phyloP scores from a whole-genome alignment of 2,329 filamentous ascomycete genomes.

The Seiridium cupressi region DNA sequence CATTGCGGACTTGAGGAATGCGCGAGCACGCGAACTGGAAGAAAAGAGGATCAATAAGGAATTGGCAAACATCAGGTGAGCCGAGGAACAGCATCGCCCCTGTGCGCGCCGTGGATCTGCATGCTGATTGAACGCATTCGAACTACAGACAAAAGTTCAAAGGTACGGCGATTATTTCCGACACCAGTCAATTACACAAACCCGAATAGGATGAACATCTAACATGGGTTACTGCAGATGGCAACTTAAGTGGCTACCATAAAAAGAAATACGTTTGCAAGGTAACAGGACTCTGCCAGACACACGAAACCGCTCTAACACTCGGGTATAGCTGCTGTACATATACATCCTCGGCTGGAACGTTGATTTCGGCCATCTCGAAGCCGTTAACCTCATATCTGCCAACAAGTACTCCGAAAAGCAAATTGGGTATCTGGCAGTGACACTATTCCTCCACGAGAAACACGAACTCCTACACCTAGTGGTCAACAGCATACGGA shows the following conservation, averaged over 20 bases:
- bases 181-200: not conserved
- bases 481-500: slow-evolving; percentile 97
- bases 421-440: slow-evolving; percentile 97
- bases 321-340: slow-evolving; percentile 71
- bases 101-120: not conserved
- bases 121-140: not conserved
- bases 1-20: slow-evolving; percentile 94
- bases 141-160: slow-evolving; percentile 83
- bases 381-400: slow-evolving; percentile 96
- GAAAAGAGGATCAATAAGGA: slow-evolving; percentile 99
- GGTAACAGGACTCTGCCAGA: slow-evolving; percentile 36
- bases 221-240: slow-evolving; percentile 52
- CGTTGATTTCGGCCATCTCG: slow-evolving; percentile 97
- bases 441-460: slow-evolving; percentile 96
- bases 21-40: slow-evolving; percentile 89
- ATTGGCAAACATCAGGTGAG: slow-evolving; percentile 87
- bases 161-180: slow-evolving; percentile 41
- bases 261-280: slow-evolving; percentile 99
- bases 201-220: slow-evolving; percentile 13
- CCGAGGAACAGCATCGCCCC: not conserved
- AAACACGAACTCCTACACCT: slow-evolving; percentile 93
- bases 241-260: slow-evolving; percentile 90
- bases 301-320: slow-evolving; percentile 19
- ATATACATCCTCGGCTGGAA: slow-evolving; percentile 99
- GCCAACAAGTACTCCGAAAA: slow-evolving; percentile 98